Base-by-base conservation (phyloP, 1,284 basidiomycete species). In the Amylostereum areolatum region DNA sequence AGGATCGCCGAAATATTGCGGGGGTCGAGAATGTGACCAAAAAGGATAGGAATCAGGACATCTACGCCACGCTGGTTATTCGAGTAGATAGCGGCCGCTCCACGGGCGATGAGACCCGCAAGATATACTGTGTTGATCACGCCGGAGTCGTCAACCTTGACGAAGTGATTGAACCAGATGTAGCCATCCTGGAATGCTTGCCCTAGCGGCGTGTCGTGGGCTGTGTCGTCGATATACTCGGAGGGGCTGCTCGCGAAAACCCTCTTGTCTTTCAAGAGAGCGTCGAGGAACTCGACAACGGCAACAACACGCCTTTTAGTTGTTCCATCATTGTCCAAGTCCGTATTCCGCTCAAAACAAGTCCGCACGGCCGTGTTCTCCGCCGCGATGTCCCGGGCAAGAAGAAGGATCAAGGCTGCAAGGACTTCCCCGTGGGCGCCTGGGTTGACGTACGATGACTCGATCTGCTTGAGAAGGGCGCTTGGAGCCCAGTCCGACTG, bases 101-200 rank as follows among this genome's bases (percentile, higher is more conserved):
- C 61, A 28, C 62, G 58, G 30, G 47, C 48, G 43, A 66, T 55
- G 27, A 55, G 52, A 18, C 31, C 31, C 53, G 35, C 55, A 24
- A 66, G 57, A 47, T 47, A 58, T 29, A 47, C 40, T 35, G 37
- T 46, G 50, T 57, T 58, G 35, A 65, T 45, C 35, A 59, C 45
- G 11, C 44, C 41, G 28, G 27, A 35, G 32, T 65, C 49, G 28
- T 56, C 45, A n/a, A 58, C 49, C 45, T 64, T 62, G 53, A 67
- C 52, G 40, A 62, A 67, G 49, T 68, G 65, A 42, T 57, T 67
- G 57, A 67, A 65, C 31, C 59, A 57, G 4, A 65, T 55, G 18
- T 48, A 36, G 28, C 52, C 54, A 24, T 59, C 48, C 5, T 46
- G 25, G 49, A 63, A 63, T 7, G 43, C 46, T 3, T 53, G 40